These are phyloP conservation scores for Vitis hybrid DNA, from an alignment of 177 flowering plant species.

Conservation along the genomic window DNA sequence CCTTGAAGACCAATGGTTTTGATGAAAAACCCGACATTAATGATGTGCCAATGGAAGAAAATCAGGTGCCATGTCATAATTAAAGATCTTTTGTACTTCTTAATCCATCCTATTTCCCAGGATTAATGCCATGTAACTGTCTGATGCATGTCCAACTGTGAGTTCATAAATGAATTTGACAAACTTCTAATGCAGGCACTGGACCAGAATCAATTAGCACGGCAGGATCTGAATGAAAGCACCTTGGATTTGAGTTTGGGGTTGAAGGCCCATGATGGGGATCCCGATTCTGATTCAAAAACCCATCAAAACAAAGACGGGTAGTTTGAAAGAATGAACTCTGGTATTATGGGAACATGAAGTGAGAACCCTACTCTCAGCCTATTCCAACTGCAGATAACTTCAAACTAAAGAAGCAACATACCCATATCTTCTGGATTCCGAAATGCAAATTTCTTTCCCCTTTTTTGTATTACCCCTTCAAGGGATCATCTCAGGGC, in stretches of 20 bases:
- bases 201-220: constrained; percentile 27
- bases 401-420: background rate
- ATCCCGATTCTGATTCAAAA: constrained; percentile 28
- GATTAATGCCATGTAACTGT: no score
- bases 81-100: background rate
- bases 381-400: background rate
- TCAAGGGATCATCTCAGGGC: background rate
- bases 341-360: background rate
- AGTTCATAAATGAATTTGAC: background rate
- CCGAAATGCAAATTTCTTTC: background rate
- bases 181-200: constrained; percentile 18
- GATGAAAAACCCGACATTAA: constrained; percentile 82
- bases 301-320: constrained; percentile 19
- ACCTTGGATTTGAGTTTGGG: constrained; percentile 60
- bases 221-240: constrained; percentile 69
- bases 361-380: background rate
- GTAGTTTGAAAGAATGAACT: constrained; percentile 13
- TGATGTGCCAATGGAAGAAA: constrained; percentile 71
- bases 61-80: constrained; percentile 33
- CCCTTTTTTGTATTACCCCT: background rate
- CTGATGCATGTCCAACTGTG: no score
- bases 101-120: background rate
- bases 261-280: constrained; percentile 36
- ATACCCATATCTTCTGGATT: background rate
- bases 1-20: constrained; percentile 33